phyloP scores from a whole-genome alignment of 306 rosid species.

The Senna tora region DNA sequence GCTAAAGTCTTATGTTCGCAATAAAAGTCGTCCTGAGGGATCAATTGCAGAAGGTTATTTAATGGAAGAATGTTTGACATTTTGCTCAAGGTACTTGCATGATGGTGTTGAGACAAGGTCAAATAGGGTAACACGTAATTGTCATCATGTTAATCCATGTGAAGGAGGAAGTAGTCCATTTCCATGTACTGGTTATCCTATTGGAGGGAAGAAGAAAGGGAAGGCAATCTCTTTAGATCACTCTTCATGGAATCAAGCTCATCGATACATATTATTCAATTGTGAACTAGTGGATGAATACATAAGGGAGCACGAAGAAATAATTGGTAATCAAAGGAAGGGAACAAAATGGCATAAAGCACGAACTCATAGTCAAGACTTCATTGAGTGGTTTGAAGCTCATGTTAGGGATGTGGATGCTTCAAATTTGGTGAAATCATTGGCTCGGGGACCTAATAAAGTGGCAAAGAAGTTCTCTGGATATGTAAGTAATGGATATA shows the following conservation, averaged over 20 bases:
- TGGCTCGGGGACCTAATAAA: background rate
- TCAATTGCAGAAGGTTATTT: background rate
- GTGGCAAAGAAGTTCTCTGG: background rate
- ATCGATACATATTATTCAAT: background rate
- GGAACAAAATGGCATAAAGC: background rate
- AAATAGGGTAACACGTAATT: background rate
- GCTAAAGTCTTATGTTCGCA: background rate
- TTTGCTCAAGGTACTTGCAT: background rate
- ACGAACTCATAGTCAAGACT: background rate
- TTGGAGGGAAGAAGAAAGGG: background rate
- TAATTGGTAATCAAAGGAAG: background rate
- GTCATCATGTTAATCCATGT: background rate
- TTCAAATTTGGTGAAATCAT: background rate
- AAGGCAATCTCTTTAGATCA: background rate
- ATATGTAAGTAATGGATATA: background rate
- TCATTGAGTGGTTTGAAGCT: slow-evolving; percentile 1
- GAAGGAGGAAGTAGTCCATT: background rate
- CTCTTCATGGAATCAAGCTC: background rate
- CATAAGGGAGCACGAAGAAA: background rate
- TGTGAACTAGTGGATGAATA: background rate
- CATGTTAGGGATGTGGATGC: background rate
- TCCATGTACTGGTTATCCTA: background rate
- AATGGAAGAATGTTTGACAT: background rate
- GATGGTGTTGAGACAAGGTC: background rate
- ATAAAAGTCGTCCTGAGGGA: background rate